These are phyloP conservation scores for Phytophthora pseudosyringae DNA, from an alignment of 352 stramenopile species.

Conservation along the genomic window DNA sequence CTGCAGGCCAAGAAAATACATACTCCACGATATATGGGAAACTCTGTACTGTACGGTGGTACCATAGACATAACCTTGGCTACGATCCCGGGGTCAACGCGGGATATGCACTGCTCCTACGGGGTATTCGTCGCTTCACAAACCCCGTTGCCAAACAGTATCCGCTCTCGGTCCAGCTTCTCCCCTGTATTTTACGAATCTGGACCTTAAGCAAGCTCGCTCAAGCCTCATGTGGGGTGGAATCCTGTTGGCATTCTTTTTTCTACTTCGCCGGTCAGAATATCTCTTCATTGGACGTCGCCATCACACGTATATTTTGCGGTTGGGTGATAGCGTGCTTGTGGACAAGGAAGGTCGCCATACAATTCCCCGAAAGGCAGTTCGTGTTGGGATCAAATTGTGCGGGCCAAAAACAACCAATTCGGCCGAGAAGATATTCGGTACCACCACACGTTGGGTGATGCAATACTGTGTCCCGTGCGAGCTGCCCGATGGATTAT, in stretches of 20 bases:
- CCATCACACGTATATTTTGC: not conserved
- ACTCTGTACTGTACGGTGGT: no score
- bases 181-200: no score
- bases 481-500: not conserved
- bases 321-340: not conserved
- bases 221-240: conserved; percentile 13
- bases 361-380: no score
- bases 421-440: not conserved
- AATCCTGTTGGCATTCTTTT: conserved; percentile 19
- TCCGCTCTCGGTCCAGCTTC: no score
- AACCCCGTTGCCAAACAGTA: conserved; percentile 28
- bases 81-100: conserved; percentile 28
- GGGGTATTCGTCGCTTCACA: conserved; percentile 15
- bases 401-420: not conserved
- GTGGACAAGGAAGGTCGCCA: not conserved
- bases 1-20: no score
- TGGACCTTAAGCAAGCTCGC: no score
- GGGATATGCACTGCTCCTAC: conserved; percentile 6
- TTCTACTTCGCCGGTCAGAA: conserved; percentile 17
- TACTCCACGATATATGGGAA: no score
- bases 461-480: not conserved
- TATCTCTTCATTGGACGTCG: conserved; percentile 3
- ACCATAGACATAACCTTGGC: no score
- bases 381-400: not conserved
- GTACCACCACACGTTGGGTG: not conserved